A percentile compares a stretch with the other conserved stretches of the same genome.
phyloP scores from a whole-genome alignment of 2,329 filamentous ascomycete genomes.

The Tricladium varicosporioides region DNA sequence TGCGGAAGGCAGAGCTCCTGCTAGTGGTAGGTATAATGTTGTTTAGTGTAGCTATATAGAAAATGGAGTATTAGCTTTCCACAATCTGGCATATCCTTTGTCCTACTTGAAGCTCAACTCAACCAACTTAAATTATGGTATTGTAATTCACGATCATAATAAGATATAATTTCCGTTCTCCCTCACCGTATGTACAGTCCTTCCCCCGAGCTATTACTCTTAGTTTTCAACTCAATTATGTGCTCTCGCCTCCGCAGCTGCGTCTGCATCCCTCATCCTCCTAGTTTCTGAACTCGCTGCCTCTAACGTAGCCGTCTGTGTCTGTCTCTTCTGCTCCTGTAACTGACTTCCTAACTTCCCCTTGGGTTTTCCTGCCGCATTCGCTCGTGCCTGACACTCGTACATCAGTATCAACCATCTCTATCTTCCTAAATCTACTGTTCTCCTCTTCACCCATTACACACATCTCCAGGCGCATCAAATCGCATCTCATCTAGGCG shows the following conservation, averaged over 20 bases:
- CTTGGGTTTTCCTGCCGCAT: slow-evolving; percentile 54
- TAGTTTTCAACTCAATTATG: slow-evolving; percentile 47
- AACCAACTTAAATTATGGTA: too few relatives aligned
- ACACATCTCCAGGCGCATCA: background rate
- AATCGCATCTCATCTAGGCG: background rate
- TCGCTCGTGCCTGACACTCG: slow-evolving; percentile 60
- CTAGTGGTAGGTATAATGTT: slow-evolving; percentile 82
- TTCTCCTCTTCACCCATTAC: too few relatives aligned
- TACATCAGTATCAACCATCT: too few relatives aligned
- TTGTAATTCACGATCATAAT: too few relatives aligned
- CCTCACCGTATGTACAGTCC: background rate
- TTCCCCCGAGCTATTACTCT: background rate
- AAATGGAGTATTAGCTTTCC: background rate
- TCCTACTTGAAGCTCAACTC: too few relatives aligned
- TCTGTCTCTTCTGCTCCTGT: slow-evolving; percentile 73
- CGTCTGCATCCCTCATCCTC: slow-evolving; percentile 61
- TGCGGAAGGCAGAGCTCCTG: slow-evolving; percentile 75
- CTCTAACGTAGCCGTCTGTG: slow-evolving; percentile 64
- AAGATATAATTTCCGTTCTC: background rate
- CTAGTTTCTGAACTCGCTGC: slow-evolving; percentile 66
- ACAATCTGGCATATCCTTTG: too few relatives aligned
- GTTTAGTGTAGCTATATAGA: slow-evolving; percentile 48
- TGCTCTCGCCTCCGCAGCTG: slow-evolving; percentile 51
- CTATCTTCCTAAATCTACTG: too few relatives aligned
- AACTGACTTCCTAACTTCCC: slow-evolving; percentile 68